These are phyloP conservation scores for Candida montana DNA, from an alignment of 805 yeast species.

Conservation along the genomic window DNA sequence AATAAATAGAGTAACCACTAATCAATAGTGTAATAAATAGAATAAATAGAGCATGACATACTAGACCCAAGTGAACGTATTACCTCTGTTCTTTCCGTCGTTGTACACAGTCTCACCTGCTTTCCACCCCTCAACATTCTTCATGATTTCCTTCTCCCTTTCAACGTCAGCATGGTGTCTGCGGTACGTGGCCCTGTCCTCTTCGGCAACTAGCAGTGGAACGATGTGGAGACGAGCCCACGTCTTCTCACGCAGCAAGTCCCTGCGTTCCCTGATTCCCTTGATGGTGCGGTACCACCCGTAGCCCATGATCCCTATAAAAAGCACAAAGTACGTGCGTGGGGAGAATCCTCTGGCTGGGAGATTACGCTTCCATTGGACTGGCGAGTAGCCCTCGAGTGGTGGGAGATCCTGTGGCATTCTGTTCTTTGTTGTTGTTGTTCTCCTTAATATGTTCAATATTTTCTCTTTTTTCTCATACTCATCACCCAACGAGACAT, in stretches of 20 bases:
- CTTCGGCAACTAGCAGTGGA: conserved; percentile 77
- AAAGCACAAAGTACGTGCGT: conserved; percentile 57
- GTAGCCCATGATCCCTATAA: conserved; percentile 58
- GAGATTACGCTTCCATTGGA: conserved; percentile 84
- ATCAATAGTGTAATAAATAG: too few species aligned
- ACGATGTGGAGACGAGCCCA: conserved; percentile 72
- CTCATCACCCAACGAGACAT: too few species aligned
- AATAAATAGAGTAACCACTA: background rate
- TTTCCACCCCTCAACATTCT: conserved; percentile 58
- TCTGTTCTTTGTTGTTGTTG: background rate
- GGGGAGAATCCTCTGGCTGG: conserved; percentile 87
- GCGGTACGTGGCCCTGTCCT: conserved; percentile 73
- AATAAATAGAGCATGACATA: too few species aligned
- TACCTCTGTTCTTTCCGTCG: conserved; percentile 34
- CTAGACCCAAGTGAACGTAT: conserved; percentile 27
- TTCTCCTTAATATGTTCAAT: background rate
- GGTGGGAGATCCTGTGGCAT: conserved; percentile 79
- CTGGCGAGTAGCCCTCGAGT: conserved; percentile 75
- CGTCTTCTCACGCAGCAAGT: conserved; percentile 65
- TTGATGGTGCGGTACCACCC: conserved; percentile 64
- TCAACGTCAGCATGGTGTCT: conserved; percentile 59
- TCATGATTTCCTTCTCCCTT: conserved; percentile 66
- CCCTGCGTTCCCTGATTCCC: conserved; percentile 73
- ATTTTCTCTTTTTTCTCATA: background rate
- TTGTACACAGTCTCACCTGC: conserved; percentile 43